phyloP scores from a whole-genome alignment of 2,329 filamentous ascomycete species.

The Tolypocladium endophyticum region DNA sequence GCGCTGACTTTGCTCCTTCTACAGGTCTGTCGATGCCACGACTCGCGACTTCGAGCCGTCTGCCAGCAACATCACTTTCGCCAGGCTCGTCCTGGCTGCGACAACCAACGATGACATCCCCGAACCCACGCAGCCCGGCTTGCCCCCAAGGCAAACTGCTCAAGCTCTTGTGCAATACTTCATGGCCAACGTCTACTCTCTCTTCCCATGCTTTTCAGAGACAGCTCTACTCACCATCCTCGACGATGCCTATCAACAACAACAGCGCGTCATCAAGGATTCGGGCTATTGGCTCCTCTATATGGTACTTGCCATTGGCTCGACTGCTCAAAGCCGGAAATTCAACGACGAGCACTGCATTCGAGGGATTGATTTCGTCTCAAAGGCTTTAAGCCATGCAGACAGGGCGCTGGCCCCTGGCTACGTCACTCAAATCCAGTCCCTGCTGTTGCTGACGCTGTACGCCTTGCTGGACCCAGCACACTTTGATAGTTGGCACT shows the following conservation, averaged over 20 bases:
- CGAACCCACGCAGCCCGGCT: slow-evolving; percentile 42
- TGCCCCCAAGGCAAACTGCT: slow-evolving; percentile 63
- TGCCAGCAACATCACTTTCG: slow-evolving; percentile 83
- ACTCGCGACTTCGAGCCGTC: slow-evolving; percentile 89
- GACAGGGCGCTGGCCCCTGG: slow-evolving; percentile 80
- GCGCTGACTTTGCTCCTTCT: background rate
- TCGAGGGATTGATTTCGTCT: slow-evolving; percentile 45
- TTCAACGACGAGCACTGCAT: slow-evolving; percentile 54
- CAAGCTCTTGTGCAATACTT: slow-evolving; percentile 70
- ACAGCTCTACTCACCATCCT: slow-evolving; percentile 67
- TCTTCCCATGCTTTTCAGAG: slow-evolving; percentile 78
- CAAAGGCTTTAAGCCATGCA: slow-evolving; percentile 61
- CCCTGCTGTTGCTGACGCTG: slow-evolving; percentile 73
- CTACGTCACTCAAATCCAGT: slow-evolving; percentile 76
- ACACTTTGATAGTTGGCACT: slow-evolving; percentile 88
- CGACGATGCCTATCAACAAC: slow-evolving; percentile 69
- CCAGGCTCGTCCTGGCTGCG: slow-evolving; percentile 75
- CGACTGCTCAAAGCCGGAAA: slow-evolving; percentile 60
- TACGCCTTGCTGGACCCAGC: slow-evolving; percentile 85
- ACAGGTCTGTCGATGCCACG: slow-evolving; percentile 83
- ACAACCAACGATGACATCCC: slow-evolving; percentile 65
- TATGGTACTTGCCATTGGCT: slow-evolving; percentile 80
- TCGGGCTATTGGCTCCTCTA: slow-evolving; percentile 80
- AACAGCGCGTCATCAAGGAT: slow-evolving; percentile 49
- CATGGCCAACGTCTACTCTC: slow-evolving; percentile 66